Evolutionary conservation across 257 asterid genomes (phyloP), one percentile per base, ranked within the genome.

Genomic region (Marsdenia floribunda): DNA sequence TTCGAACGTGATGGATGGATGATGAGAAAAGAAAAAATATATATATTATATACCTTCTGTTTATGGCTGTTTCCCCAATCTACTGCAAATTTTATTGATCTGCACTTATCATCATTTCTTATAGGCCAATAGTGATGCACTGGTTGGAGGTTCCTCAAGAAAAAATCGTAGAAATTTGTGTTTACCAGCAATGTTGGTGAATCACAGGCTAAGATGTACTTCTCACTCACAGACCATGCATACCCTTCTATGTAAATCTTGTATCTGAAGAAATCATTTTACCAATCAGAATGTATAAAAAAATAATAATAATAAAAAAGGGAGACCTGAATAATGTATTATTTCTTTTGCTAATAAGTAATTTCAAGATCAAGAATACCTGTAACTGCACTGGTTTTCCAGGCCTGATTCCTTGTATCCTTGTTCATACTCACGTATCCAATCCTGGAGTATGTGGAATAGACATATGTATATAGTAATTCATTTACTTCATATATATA

Each of bases 191-290:
- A 60, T 37, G 82, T 49, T 16, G 80, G 71, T 8, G 82, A 82
- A 53, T 82, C 77, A 59, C 85, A 81, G 19, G 80, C 85, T 53
- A 81, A 77, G n/a, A 81, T 81, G 33, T 81, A 77, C 63, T 78
- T 82, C 67, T 82, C 80, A 55, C 85, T 82, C 14, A 82, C 82
- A n/a, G 85, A 75, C 80, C 82, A 82, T 2, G 85, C 80, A 58
- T 76, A 78, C 75, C 85, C 82, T 75, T 82, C 82, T 12, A 74
- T 75, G 44, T 81, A 81, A 72, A 81, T 78, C 75, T 81, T 81
- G 47, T 78, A 81, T 66, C 85, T 81, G 75, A 66, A 12, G 13
- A 22, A 13, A 66, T 52, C 24, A 60, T 65, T 22, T 22, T n/a
- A 44, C 49, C 49, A 44, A 11, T 44, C 49, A 44, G 49, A 44